These are phyloP conservation scores for Silene coronaria DNA, from an alignment of 179 eudicot genomes.

Conservation along the genomic window DNA sequence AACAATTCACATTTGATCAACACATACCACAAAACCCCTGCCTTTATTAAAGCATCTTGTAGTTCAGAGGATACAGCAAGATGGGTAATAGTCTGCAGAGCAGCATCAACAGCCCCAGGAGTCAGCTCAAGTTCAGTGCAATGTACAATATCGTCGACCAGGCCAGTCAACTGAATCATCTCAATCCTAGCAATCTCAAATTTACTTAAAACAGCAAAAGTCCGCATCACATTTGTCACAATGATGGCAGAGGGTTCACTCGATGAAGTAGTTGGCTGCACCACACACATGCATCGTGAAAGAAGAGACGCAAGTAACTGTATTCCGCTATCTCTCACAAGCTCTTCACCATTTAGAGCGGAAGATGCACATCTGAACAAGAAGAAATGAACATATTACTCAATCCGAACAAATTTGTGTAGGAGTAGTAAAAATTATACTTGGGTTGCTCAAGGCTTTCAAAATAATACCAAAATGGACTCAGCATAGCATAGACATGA, in stretches of 20 bases:
- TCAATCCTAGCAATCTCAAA: conserved; percentile 87
- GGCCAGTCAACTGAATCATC: conserved; percentile 73
- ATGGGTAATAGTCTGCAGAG: conserved; percentile 83
- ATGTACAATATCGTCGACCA: conserved; percentile 85
- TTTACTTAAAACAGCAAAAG: conserved; percentile 75
- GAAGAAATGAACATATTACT: conserved; percentile 13
- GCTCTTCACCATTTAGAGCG: conserved; percentile 93
- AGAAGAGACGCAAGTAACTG: conserved; percentile 86
- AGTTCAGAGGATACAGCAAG: conserved; percentile 72
- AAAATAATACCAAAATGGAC: background rate
- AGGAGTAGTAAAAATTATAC: background rate
- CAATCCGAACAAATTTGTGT: background rate
- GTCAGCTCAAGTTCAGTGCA: conserved; percentile 94
- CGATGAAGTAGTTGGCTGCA: conserved; percentile 81
- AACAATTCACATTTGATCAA: background rate
- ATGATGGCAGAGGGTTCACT: conserved; percentile 75
- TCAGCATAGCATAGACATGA: background rate
- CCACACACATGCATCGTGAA: conserved; percentile 93
- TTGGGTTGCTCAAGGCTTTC: background rate
- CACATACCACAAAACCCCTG: conserved; percentile 86
- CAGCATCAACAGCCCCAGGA: conserved; percentile 86
- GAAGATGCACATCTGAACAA: conserved; percentile 84
- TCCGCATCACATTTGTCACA: conserved; percentile 82
- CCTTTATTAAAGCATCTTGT: conserved; percentile 69
- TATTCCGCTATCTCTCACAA: conserved; percentile 95